A percentile compares a stretch with the other conserved stretches of the same genome.
phyloP scores from a whole-genome alignment of 2,329 filamentous ascomycete genomes.

The Calonectria naviculata region DNA sequence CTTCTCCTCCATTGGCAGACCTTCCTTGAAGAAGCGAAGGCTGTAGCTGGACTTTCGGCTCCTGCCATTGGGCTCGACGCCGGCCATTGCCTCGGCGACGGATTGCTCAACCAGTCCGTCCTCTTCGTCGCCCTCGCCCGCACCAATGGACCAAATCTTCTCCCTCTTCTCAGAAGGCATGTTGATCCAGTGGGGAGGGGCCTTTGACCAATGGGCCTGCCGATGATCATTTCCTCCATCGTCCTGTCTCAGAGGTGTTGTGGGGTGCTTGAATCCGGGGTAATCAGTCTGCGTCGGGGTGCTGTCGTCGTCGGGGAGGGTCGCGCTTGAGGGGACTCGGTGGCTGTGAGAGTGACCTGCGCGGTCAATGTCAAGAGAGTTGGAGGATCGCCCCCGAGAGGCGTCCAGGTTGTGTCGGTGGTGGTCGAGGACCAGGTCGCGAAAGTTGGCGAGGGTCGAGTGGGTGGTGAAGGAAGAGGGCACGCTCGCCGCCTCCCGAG shows the following conservation, averaged over 20 bases:
- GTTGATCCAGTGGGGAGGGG: constrained; percentile 57
- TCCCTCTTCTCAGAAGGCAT: constrained; percentile 68
- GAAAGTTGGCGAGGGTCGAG: constrained; percentile 46
- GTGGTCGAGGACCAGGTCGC: constrained; percentile 50
- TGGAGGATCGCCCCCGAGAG: constrained; percentile 43
- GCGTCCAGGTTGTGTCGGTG: constrained; percentile 46
- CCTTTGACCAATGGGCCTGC: constrained; percentile 41
- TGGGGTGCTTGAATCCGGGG: constrained; percentile 25
- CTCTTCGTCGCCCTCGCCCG: constrained; percentile 58
- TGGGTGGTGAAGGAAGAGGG: constrained; percentile 47
- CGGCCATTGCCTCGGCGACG: constrained; percentile 70
- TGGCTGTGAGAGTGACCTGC: constrained; percentile 35
- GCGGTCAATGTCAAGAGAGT: constrained; percentile 49
- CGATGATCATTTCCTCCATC: constrained; percentile 30
- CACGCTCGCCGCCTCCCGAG: constrained; percentile 43
- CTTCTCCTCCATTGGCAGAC: constrained; percentile 68
- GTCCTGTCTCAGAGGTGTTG: constrained; percentile 23
- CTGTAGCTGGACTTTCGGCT: constrained; percentile 77
- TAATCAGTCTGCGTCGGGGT: constrained; percentile 32
- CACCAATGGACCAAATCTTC: constrained; percentile 74
- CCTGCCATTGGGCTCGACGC: constrained; percentile 70
- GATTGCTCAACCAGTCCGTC: constrained; percentile 73
- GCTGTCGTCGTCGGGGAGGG: constrained; percentile 43
- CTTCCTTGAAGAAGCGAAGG: constrained; percentile 75
- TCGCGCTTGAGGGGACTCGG: constrained; percentile 38